A percentile compares a stretch with the other conserved stretches of the same genome.
phyloP scores from a whole-genome alignment of 2,329 filamentous ascomycete genomes.

The Didymella keratinophila region DNA sequence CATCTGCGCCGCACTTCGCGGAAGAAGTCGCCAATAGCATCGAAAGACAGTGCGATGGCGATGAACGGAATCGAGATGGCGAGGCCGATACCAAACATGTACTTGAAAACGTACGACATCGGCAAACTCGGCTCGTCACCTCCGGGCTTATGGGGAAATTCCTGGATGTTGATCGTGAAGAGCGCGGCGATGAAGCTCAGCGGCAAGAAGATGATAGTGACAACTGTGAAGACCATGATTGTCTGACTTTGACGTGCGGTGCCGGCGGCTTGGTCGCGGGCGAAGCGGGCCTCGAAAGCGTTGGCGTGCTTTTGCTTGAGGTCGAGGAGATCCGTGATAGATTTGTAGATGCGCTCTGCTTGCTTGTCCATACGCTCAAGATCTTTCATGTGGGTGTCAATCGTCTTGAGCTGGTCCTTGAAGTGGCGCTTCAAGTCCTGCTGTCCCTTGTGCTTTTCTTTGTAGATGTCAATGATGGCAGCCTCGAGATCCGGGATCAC shows the following conservation, averaged over 20 bases:
- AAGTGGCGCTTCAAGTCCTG: conserved; percentile 63
- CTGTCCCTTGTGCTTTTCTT: conserved; percentile 49
- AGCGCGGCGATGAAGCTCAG: conserved; percentile 64
- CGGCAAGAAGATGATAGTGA: conserved; percentile 66
- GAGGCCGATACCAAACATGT: conserved; percentile 64
- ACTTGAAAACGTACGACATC: conserved; percentile 62
- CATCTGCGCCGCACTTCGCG: conserved; percentile 35
- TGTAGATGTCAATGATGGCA: conserved; percentile 52
- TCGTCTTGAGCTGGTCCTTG: conserved; percentile 64
- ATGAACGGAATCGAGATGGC: conserved; percentile 62
- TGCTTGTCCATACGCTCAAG: conserved; percentile 71
- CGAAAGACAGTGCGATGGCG: conserved; percentile 56
- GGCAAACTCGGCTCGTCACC: conserved; percentile 50
- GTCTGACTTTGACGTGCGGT: conserved; percentile 65
- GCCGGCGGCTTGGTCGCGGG: conserved; percentile 67
- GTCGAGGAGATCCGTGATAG: conserved; percentile 69
- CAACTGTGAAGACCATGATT: conserved; percentile 67
- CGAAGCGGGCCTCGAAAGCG: conserved; percentile 69
- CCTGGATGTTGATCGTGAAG: conserved; percentile 63
- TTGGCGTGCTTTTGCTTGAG: conserved; percentile 75
- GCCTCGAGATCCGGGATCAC: conserved; percentile 59
- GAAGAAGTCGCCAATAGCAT: conserved; percentile 49
- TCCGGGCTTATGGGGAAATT: conserved; percentile 53
- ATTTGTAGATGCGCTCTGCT: conserved; percentile 66
- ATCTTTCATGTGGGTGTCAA: conserved; percentile 66